Base-by-base conservation (phyloP, 148 eudicot genomes). In the Simmondsia chinensis region DNA sequence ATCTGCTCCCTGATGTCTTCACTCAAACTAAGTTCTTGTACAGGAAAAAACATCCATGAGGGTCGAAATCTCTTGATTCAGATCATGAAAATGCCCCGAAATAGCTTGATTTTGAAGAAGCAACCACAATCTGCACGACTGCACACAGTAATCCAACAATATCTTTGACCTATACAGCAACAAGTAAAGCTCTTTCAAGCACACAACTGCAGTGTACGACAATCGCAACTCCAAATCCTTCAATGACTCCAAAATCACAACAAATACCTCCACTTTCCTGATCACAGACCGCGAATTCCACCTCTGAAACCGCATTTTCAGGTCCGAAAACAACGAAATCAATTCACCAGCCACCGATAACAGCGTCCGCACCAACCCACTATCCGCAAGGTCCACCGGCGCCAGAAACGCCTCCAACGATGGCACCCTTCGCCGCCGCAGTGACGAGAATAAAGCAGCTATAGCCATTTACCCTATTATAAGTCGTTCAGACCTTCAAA, bases 11-110 rank as follows among this genome's bases (percentile, higher is more conserved):
- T 68, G n/a, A 84, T 61, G 63, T 88, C 97, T 22, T 58, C 65
- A 34, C 64, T 65, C 52, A 82, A 60, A 32, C 59, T 37, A 20
- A 83, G 36, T 46, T 75, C 81, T n/a, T 33, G 25, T 12, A 80
- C 33, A 0, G 97, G 97, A 6, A 88, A n/a, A 52, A 25, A 88
- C 93, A 74, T 88, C 97, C 62, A 88, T 60, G 31, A 88, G 71
- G 0, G 94, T 88, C 8, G 66, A 76, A 4, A 88, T 59, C 26
- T 88, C 91, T 44, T 72, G 82, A 60, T 65, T 73, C 28, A 88
- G 65, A 48, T 88, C 97, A 65, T 84, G 87, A 44, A 84, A 88
- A 73, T 84, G 84, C 1, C 93, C 87, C 0, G 94, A 77, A 55
- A 88, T 68, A 0, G 80, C 45, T 33, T 73, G 82, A 54, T 77